Base-by-base conservation (phyloP, 768 basidiomycete genomes). In the Termitomyces sp. region DNA sequence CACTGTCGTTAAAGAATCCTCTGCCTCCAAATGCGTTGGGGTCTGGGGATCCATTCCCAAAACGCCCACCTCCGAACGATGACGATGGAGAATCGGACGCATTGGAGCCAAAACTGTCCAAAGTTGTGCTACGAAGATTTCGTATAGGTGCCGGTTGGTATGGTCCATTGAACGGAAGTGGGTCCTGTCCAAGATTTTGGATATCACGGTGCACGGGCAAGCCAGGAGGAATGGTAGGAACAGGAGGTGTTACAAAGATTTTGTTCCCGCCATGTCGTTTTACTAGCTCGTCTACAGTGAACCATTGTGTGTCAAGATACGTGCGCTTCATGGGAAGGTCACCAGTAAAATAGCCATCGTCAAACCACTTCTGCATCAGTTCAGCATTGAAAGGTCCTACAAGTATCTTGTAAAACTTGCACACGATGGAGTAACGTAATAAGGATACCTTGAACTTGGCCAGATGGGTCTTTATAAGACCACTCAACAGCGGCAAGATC, bases 301-400 rank as follows among this genome's bases (percentile, higher is more conserved):
- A 80, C 87, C 87, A 92, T 13, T 85, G 81, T 13, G 66, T 64
- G 67, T 92, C 90, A 52, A 88, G 61, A 60, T 82, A 78, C n/a
- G 81, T 83, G 47, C 94, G 85, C 68, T 88, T 92, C 84, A 95
- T 87, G 34, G 90, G 84, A 26, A 98, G 79, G 60, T 92, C 87
- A 28, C 85, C 75, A 9, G 83, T 76, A 66, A 98, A 98, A 72
- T 95, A 98, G 16, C 91, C 90, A 65, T 89, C 90, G 51, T 92
- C 85, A 68, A 86, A 87, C 94, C 94, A 97, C 66, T 91, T 91
- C 74, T 96, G 94, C 94, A 98, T 96, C 55, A 89, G 64, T 60
- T 88, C 84, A 28, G 92, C 92, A 46, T 81, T 81, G 79, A 96
- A 98, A 5, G 94, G 94, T 57, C 94, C 94, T 96, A 61, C 20